Base-by-base conservation (phyloP, 2,329 filamentous ascomycete species). In the Diaporthe ilicicola region DNA sequence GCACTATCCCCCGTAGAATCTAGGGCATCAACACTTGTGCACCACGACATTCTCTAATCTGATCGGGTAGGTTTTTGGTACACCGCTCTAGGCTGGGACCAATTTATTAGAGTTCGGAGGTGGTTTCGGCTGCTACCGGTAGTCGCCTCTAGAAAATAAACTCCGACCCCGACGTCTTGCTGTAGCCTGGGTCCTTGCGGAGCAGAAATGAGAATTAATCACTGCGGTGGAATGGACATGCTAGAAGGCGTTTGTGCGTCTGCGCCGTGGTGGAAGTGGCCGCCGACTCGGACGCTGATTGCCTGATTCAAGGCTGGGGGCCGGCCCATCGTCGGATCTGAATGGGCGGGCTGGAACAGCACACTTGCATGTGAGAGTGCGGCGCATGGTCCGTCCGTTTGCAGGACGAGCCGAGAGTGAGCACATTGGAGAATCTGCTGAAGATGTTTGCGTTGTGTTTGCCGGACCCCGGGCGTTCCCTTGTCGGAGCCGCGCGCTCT, bases 121-220 rank as follows among this genome's bases (percentile, higher is more conserved):
- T 50, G 59, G 44, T 64, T 64, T 64, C 59, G 59, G 59, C 59
- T 50, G 59, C 59, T 64, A 64, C 59, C 59, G 59, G 59, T 64
- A 37, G 29, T 64, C 59, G 44, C 50, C 29, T 24, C 13, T 17
- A 22, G 59, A 13, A 50, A 50, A 50, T 64, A 50, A 64, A 64
- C 59, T 64, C 59, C 59, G 59, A 37, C 19, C 12, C 59, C 59
- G 42, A 29, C 22, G 42, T 46, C 56, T 48, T 12, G 56, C 27
- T 46, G 59, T 62, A 27, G 27, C 42, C 24, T 2, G 59, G 59
- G 29, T 50, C 42, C 29, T 64, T 34, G 24, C 24, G 24, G 55
- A 10, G 27, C 55, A 44, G 29, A 34, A 29, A 39, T 39, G n/a
- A 37, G 37, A 59, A 62, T 48, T 19, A 17, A 37, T 56, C 27